A percentile compares a stretch with the other conserved stretches of the same genome.
Evolutionary conservation across 139 green algal genomes (phyloP).

Genomic region (Coelastrella sp.): DNA sequence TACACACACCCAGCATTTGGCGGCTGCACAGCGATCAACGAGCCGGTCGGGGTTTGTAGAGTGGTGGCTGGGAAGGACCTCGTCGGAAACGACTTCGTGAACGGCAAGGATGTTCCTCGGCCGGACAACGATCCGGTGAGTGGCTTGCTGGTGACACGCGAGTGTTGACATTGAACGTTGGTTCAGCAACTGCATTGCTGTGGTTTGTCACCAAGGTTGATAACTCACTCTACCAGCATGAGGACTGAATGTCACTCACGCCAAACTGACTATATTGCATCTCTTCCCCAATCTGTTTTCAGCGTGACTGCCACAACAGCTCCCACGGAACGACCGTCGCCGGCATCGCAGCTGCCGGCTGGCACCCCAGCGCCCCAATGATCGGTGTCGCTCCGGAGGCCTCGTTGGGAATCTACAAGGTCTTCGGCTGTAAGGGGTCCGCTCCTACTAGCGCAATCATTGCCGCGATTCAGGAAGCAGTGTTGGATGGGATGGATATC

Average conservation of each 20-base stretch:
- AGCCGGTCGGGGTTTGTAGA: not conserved
- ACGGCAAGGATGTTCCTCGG: not conserved
- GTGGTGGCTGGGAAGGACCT: conserved; percentile 17
- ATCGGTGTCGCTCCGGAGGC: conserved; percentile 27
- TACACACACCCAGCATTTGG: conserved; percentile 11
- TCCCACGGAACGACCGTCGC: conserved; percentile 29
- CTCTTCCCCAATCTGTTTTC: not conserved
- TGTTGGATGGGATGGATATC: conserved; percentile 35
- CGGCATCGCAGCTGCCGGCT: conserved; percentile 29
- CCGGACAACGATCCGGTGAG: conserved; percentile 36
- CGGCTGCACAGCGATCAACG: conserved; percentile 6
- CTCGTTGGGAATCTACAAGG: conserved; percentile 3
- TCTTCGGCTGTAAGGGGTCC: conserved; percentile 22
- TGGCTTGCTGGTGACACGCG: too few relatives aligned
- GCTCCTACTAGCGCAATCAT: conserved; percentile 34
- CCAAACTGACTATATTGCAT: not conserved
- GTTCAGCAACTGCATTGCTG: too few relatives aligned
- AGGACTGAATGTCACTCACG: not conserved
- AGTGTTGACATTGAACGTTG: too few relatives aligned
- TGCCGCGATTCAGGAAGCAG: conserved; percentile 30
- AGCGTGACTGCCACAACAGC: conserved; percentile 18
- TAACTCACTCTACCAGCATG: too few relatives aligned
- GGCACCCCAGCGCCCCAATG: not conserved
- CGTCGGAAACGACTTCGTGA: not conserved
- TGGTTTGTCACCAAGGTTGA: too few relatives aligned